A percentile compares a stretch with the other conserved stretches of the same genome.
These are phyloP conservation scores for Helicosporidium sp. DNA, from an alignment of 139 green algal species.

Conservation along the genomic window DNA sequence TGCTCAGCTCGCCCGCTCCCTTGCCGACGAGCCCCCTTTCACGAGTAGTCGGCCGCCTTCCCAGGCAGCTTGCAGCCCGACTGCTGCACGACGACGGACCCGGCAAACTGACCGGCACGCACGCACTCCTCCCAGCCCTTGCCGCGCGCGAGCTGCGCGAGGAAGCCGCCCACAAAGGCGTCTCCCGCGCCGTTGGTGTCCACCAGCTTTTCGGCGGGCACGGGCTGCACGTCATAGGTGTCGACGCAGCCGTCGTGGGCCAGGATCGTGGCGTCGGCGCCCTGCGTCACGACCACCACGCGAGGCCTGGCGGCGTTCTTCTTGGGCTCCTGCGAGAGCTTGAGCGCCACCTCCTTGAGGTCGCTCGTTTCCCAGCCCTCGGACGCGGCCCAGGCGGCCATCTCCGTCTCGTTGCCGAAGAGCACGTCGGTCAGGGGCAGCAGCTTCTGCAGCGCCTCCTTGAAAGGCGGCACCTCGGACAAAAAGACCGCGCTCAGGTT, in stretches of 20 bases:
- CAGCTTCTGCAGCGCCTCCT: constrained; percentile 54
- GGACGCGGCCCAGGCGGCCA: constrained; percentile 65
- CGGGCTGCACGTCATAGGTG: constrained; percentile 27
- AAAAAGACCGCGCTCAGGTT: constrained; percentile 96
- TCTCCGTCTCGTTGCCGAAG: constrained; percentile 96
- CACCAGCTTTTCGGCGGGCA: constrained; percentile 73
- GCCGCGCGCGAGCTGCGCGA: constrained; percentile 76
- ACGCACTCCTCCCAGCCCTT: constrained; percentile 58
- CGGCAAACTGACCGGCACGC: constrained; percentile 79
- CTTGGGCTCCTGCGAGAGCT: constrained; percentile 67
- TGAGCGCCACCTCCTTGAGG: constrained; percentile 66
- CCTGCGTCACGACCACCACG: constrained; percentile 88
- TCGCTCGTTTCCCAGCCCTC: constrained; percentile 74
- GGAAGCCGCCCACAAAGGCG: constrained; percentile 92
- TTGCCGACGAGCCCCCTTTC: no score
- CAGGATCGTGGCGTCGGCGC: constrained; percentile 69
- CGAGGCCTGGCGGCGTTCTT: constrained; percentile 46
- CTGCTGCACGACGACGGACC: constrained; percentile 80
- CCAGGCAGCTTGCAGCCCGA: constrained; percentile 65
- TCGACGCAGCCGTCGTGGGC: constrained; percentile 30
- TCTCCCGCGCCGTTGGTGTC: constrained; percentile 94
- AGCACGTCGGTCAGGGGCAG: constrained; percentile 85
- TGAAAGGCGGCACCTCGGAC: constrained; percentile 76
- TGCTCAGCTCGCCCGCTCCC: no score
- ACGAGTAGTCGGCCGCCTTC: no score